Evolutionary conservation across 2,329 filamentous ascomycete species (phyloP).

Genomic region (Fusarium heterosporum): DNA sequence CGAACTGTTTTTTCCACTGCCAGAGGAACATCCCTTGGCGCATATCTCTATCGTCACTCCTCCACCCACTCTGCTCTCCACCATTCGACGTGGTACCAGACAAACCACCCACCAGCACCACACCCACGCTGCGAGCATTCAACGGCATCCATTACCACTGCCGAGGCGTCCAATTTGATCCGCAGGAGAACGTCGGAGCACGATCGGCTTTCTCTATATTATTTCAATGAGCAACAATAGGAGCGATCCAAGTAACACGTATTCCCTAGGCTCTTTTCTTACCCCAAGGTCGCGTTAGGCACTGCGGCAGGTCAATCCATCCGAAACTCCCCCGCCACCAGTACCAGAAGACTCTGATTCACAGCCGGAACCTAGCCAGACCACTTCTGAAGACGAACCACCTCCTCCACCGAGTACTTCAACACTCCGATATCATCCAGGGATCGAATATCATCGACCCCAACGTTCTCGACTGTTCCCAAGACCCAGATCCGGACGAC

Average conservation of each 20-base stretch:
- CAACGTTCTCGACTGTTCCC: neutral
- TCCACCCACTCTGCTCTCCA: conserved; percentile 29
- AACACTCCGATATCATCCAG: neutral
- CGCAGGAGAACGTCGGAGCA: neutral
- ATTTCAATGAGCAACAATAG: conserved; percentile 39
- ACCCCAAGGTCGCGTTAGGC: conserved; percentile 48
- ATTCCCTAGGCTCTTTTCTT: conserved; percentile 1
- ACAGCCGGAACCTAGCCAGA: neutral
- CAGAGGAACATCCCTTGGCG: conserved; percentile 3
- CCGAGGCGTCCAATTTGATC: conserved; percentile 1
- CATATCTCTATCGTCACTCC: conserved; percentile 32
- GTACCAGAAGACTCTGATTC: neutral
- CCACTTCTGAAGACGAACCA: neutral
- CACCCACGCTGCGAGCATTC: conserved; percentile 21
- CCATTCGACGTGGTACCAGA: conserved; percentile 34
- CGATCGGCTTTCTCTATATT: neutral
- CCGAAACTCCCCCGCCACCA: neutral
- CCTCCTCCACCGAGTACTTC: neutral
- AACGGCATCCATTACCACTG: conserved; percentile 7
- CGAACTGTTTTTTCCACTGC: conserved; percentile 1
- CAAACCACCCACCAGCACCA: conserved; percentile 27
- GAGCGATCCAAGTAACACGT: conserved; percentile 34
- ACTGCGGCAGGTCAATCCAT: conserved; percentile 22
- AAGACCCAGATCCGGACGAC: neutral
- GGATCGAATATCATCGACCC: neutral